These are phyloP conservation scores for Ceratonia siliqua DNA, from an alignment of 306 rosid genomes.

Conservation along the genomic window DNA sequence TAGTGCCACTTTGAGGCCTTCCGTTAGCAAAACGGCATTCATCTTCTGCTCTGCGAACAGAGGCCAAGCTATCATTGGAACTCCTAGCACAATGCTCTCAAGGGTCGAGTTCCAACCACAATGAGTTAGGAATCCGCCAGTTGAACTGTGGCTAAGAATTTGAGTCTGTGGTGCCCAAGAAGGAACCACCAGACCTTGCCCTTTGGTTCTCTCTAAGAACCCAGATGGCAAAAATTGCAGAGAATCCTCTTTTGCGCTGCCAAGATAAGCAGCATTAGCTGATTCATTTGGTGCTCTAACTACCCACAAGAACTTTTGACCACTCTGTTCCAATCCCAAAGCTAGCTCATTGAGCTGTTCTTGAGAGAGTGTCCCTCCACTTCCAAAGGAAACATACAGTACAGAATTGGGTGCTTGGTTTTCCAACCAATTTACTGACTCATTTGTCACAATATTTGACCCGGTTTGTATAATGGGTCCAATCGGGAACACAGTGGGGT, in stretches of 20 bases:
- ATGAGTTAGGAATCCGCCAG: constrained; percentile 38
- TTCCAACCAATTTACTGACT: constrained; percentile 30
- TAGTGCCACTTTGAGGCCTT: constrained; percentile 9
- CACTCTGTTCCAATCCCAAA: constrained; percentile 39
- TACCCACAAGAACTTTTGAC: constrained; percentile 38
- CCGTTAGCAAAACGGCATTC: constrained; percentile 28
- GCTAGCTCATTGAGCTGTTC: constrained; percentile 37
- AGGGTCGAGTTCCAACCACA: constrained; percentile 43
- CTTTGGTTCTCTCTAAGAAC: constrained; percentile 33
- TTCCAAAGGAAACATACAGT: constrained; percentile 44
- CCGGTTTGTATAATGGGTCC: constrained; percentile 32
- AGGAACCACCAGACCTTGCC: constrained; percentile 16
- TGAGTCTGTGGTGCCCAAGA: constrained; percentile 42
- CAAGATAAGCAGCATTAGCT: constrained; percentile 30
- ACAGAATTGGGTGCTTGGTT: constrained; percentile 19
- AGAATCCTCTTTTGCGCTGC: background rate
- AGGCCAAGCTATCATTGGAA: constrained; percentile 38
- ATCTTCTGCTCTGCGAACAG: constrained; percentile 36
- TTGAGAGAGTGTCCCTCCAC: constrained; percentile 30
- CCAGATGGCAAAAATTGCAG: constrained; percentile 32
- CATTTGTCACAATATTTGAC: background rate
- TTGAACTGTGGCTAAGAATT: constrained; percentile 27
- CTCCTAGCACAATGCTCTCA: constrained; percentile 31
- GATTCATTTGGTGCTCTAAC: constrained; percentile 36
- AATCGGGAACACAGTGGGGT: constrained; percentile 13